Percentiles rank a stretch among this genome's conserved stretches.
phyloP scores from a whole-genome alignment of 1,284 basidiomycete genomes.

The Ganoderma sinense region DNA sequence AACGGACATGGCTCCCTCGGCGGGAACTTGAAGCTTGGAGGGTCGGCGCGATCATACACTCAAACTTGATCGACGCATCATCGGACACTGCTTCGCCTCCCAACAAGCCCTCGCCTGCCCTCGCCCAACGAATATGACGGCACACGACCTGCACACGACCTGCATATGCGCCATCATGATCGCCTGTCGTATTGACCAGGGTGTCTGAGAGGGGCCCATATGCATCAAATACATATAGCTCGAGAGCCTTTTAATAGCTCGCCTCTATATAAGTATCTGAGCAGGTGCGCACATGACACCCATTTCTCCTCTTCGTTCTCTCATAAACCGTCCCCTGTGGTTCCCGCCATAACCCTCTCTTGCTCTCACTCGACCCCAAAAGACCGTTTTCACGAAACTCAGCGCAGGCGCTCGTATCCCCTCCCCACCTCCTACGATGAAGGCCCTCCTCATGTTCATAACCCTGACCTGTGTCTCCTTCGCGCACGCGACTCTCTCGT shows the following conservation, averaged over 20 bases:
- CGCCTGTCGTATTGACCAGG: too few species aligned
- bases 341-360: neutral
- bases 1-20: too few species aligned
- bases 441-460: constrained; percentile 14
- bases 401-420: neutral
- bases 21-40: too few species aligned
- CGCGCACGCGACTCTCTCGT: constrained; percentile 18
- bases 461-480: constrained; percentile 23
- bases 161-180: neutral
- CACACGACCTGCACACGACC: too few species aligned
- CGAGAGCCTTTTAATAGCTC: too few species aligned
- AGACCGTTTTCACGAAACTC: too few species aligned
- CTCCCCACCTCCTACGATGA: neutral
- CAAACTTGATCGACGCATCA: neutral
- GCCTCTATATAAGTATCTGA: neutral
- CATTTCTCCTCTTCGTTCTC: neutral
- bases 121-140: too few species aligned
- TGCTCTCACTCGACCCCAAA: neutral
- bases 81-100: neutral
- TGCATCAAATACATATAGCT: neutral
- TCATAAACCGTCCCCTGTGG: neutral
- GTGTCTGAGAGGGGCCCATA: too few species aligned
- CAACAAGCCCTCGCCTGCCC: neutral
- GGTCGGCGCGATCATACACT: too few species aligned
- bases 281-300: neutral